Conservation (phyloP, 352 stramenopile species). For the Thalassiosira hispida region DNA sequence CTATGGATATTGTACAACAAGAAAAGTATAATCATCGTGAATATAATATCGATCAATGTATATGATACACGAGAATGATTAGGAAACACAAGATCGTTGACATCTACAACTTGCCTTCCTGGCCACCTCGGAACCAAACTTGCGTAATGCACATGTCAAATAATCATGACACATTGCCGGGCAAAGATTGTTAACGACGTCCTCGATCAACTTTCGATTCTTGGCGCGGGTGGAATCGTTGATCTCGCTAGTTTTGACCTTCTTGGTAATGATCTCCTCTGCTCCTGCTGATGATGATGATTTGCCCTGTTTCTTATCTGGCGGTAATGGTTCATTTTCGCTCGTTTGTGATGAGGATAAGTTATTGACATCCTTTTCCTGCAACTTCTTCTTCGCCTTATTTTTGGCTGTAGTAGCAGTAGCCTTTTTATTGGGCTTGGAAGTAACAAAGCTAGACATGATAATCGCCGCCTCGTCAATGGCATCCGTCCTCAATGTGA, state of each 20-base stretch:
- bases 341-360: conserved; percentile 7
- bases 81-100: not conserved
- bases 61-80: too few species aligned
- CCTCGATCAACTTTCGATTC: conserved; percentile 38
- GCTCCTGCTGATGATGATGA: not conserved
- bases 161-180: conserved; percentile 30
- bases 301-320: conserved; percentile 24
- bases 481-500: conserved; percentile 44
- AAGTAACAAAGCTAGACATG: conserved; percentile 41
- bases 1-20: not conserved
- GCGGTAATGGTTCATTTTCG: not conserved
- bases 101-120: conserved; percentile 20
- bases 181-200: conserved; percentile 5
- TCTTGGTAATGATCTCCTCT: conserved; percentile 4
- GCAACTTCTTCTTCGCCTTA: conserved; percentile 42
- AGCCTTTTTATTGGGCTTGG: conserved; percentile 16
- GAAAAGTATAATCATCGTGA: not conserved
- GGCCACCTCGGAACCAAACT: conserved; percentile 12
- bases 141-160: conserved; percentile 18
- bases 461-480: conserved; percentile 38
- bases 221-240: conserved; percentile 11
- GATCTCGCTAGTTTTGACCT: conserved; percentile 36
- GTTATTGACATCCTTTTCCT: conserved; percentile 34
- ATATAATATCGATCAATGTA: too few species aligned
- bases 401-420: not conserved